Conservation (phyloP, 176 grass and related monocot genomes). For the Musa itinerans region DNA sequence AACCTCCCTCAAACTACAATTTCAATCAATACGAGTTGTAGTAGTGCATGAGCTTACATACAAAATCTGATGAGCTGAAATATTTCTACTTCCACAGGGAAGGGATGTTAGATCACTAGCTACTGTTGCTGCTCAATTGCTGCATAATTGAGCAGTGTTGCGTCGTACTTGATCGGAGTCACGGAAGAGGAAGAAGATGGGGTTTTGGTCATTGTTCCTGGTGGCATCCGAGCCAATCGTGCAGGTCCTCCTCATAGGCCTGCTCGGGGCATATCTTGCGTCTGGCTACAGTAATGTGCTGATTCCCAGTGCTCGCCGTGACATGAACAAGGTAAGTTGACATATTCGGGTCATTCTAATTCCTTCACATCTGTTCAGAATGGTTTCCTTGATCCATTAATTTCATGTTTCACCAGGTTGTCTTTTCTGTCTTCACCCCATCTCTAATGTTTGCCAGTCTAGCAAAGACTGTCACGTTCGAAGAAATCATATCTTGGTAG, state of each 20-base stretch:
- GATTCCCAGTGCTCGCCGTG: constrained; percentile 44
- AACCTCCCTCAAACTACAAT: no score
- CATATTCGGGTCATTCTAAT: not conserved
- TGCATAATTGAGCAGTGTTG: not conserved
- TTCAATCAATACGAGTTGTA: no score
- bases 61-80: no score
- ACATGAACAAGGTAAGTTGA: constrained; percentile 71
- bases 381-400: not conserved
- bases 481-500: constrained; percentile 85
- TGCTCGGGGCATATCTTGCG: constrained; percentile 67
- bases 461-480: constrained; percentile 60
- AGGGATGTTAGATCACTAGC: not conserved
- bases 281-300: constrained; percentile 54
- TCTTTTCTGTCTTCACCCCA: constrained; percentile 76
- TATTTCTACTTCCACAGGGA: not conserved
- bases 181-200: constrained; percentile 34
- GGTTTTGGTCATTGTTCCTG: constrained; percentile 47
- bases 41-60: no score
- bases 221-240: constrained; percentile 71
- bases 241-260: constrained; percentile 77
- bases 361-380: not conserved
- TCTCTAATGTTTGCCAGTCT: constrained; percentile 65
- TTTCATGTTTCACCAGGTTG: constrained; percentile 38
- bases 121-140: no score
- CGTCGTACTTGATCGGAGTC: not conserved